These are phyloP conservation scores for Trypanosomatidae sp. DNA, from an alignment of 208 protist species.

Conservation along the genomic window DNA sequence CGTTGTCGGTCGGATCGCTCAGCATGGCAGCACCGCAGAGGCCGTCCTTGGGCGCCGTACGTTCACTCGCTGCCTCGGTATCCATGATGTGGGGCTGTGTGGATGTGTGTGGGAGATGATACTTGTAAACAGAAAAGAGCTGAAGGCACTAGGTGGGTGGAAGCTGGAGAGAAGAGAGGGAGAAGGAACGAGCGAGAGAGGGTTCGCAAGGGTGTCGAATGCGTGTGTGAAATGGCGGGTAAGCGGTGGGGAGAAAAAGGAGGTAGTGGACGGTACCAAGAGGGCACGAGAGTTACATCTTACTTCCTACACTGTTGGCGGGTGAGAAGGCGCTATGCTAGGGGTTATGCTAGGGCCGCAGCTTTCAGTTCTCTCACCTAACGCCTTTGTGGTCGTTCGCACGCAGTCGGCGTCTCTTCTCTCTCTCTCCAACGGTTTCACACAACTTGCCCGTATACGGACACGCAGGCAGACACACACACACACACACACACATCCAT, in stretches of 20 bases:
- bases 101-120: background rate
- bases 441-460: background rate
- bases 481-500: background rate
- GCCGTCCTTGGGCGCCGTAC: conserved; percentile 12
- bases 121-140: background rate
- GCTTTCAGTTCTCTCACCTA: background rate
- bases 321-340: background rate
- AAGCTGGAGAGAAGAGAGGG: background rate
- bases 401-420: background rate
- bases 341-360: background rate
- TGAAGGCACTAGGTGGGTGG: background rate
- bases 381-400: background rate
- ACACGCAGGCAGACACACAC: background rate
- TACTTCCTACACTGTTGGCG: background rate
- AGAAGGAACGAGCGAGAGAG: background rate
- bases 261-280: background rate
- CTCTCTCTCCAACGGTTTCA: background rate
- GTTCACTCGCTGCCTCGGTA: conserved; percentile 20
- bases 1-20: conserved; percentile 16
- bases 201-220: background rate
- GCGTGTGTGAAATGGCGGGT: background rate
- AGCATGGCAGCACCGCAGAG: conserved; percentile 22
- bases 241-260: background rate
- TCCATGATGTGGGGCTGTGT: conserved; percentile 15
- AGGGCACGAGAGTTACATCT: background rate